Evolutionary conservation across 2,329 filamentous ascomycete genomes (phyloP).

Genomic region (Pestalotiopsis sp.): DNA sequence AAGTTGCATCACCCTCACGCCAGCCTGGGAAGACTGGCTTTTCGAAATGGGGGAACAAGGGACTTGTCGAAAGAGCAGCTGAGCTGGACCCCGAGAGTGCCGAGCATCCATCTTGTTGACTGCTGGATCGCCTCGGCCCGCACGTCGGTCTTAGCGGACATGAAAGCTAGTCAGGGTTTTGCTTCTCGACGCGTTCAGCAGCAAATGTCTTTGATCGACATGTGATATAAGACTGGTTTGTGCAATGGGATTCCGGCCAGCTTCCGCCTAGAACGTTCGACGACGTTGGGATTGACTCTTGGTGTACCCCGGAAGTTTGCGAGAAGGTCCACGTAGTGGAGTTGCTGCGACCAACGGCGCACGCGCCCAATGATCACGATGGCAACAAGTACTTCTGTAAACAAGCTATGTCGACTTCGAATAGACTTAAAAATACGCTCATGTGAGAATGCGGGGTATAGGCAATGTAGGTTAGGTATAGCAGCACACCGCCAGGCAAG

Average conservation of each 20-base stretch:
- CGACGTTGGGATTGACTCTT: neutral
- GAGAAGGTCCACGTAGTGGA: neutral
- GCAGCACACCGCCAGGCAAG: neutral
- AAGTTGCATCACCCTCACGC: neutral
- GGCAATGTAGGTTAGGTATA: neutral
- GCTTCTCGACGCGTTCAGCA: neutral
- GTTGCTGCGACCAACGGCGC: constrained; percentile 4
- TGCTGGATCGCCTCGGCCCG: neutral
- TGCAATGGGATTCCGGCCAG: neutral
- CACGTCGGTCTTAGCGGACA: neutral
- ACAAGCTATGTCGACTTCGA: neutral
- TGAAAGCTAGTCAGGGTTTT: neutral
- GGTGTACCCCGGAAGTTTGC: neutral
- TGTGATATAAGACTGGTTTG: neutral
- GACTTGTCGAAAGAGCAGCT: neutral
- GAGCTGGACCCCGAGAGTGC: neutral
- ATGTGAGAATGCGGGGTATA: constrained; percentile 13
- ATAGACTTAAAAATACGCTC: neutral
- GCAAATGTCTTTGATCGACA: neutral
- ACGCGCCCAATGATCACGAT: neutral
- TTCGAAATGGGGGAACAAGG: neutral
- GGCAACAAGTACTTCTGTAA: neutral
- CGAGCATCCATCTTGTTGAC: neutral
- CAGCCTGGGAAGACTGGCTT: neutral
- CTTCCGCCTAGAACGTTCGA: neutral